Base-by-base conservation (phyloP, 306 rosid species). In the Coriaria nepalensis region DNA sequence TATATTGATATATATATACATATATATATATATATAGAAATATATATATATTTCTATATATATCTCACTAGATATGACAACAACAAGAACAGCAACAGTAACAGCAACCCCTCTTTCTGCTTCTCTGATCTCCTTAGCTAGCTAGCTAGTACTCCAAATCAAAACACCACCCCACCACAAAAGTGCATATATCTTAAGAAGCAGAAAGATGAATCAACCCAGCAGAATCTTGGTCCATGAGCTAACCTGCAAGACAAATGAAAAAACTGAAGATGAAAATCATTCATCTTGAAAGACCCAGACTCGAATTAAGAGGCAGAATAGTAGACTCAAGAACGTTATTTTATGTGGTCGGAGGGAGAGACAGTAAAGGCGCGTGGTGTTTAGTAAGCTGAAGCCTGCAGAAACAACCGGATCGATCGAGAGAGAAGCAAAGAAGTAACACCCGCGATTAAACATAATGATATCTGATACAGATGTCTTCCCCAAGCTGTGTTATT, bases 281-380 rank as follows among this genome's bases (percentile, higher is more conserved):
- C 37, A 53, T 50, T 35, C 47, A 29, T 33, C 40, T 52, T 5
- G 35, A 53, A 48, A 43, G 52, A 59, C 44, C 66, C 58, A 63
- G 52, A 62, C 15, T 6, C 63, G 48, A 45, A n/a, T n/a, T n/a
- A n/a, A 43, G 6, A 47, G 51, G 48, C 63, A 49, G 45, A 38
- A 36, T 32, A 15, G 52, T 47, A 63, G 68, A 41, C 37, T 50
- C 56, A 6, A 59, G 64, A 65, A 53, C 67, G 75, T 76, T 71
- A 76, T 76, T 76, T 76, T 65, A 76, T 76, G 82, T 71, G 72
- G 53, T 8, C 65, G 36, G 55, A 55, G 45, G 15, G 70, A 70
- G 66, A 37, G 49, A 49, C 33, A 47, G 20, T n/a, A n/a, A n/a
- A 20, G 29, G 29, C 29, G 29, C 29, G 29, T 20, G 29, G 29